phyloP scores from a whole-genome alignment of 768 basidiomycete genomes.

The Russula sp. region DNA sequence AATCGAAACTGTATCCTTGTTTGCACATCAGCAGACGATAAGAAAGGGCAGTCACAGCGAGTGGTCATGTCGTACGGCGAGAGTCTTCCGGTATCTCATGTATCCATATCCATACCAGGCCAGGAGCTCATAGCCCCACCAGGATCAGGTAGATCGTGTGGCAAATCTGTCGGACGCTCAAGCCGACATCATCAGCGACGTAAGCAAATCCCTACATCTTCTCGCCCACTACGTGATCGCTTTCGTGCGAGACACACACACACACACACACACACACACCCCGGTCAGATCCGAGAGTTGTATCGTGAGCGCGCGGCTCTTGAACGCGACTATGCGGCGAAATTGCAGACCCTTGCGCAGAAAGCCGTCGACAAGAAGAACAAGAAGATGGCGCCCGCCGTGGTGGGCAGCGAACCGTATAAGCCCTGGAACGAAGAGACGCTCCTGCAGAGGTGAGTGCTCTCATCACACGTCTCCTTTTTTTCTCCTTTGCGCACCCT shows the following conservation, averaged over 20 bases:
- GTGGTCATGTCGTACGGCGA: slow-evolving; percentile 20
- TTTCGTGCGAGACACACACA: too few species aligned
- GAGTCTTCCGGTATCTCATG: slow-evolving; percentile 19
- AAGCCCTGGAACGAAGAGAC: slow-evolving; percentile 50
- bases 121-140: neutral
- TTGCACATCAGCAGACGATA: slow-evolving; percentile 5
- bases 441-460: slow-evolving; percentile 47
- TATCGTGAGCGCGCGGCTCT: slow-evolving; percentile 57
- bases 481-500: neutral
- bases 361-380: slow-evolving; percentile 67
- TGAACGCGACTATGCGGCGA: slow-evolving; percentile 74
- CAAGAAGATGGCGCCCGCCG: slow-evolving; percentile 45
- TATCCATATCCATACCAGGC: slow-evolving; percentile 8
- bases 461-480: too few species aligned
- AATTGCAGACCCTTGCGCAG: slow-evolving; percentile 56
- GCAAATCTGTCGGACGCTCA: slow-evolving; percentile 23
- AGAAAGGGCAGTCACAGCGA: neutral
- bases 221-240: neutral
- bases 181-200: slow-evolving; percentile 16
- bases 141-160: slow-evolving; percentile 22
- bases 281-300: slow-evolving; percentile 58
- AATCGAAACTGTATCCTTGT: neutral
- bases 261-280: too few species aligned
- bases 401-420: slow-evolving; percentile 62
- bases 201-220: slow-evolving; percentile 4